Conservation (phyloP, 1,284 basidiomycete genomes). For the Leccinum insolens region DNA sequence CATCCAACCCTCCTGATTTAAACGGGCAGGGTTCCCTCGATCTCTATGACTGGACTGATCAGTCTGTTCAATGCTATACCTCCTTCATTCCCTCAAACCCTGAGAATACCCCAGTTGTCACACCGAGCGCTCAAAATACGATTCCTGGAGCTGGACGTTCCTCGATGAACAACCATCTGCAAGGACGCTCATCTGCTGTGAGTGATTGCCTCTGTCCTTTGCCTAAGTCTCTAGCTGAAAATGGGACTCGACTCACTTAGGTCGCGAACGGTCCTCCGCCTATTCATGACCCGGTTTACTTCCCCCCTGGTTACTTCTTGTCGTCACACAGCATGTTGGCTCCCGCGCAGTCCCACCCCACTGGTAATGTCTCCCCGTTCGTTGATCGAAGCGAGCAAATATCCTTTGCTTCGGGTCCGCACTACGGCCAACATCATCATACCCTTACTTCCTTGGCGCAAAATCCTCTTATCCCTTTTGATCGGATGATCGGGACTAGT, state of each 20-base stretch:
- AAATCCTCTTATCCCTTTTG: neutral
- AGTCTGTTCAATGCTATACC: neutral
- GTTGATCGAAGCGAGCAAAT: neutral
- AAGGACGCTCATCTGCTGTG: neutral
- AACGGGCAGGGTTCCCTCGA: neutral
- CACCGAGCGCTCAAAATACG: neutral
- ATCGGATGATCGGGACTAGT: neutral
- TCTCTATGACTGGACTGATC: neutral
- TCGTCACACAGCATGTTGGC: neutral
- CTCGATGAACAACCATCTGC: neutral
- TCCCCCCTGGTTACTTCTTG: neutral
- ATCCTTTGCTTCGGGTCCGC: neutral
- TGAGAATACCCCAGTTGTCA: neutral
- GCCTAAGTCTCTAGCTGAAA: constrained; percentile 4
- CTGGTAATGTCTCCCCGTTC: neutral
- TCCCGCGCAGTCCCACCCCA: neutral
- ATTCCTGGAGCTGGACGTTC: fast-evolving
- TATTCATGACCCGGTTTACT: neutral
- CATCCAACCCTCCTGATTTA: fast-evolving
- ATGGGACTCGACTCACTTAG: neutral
- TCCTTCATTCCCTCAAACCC: neutral
- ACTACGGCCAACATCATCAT: neutral
- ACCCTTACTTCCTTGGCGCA: too few species aligned
- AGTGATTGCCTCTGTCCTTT: neutral
- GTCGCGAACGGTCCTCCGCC: neutral